These are phyloP conservation scores for Chlamydomonas asymmetrica DNA, from an alignment of 139 green algal species.

Conservation along the genomic window DNA sequence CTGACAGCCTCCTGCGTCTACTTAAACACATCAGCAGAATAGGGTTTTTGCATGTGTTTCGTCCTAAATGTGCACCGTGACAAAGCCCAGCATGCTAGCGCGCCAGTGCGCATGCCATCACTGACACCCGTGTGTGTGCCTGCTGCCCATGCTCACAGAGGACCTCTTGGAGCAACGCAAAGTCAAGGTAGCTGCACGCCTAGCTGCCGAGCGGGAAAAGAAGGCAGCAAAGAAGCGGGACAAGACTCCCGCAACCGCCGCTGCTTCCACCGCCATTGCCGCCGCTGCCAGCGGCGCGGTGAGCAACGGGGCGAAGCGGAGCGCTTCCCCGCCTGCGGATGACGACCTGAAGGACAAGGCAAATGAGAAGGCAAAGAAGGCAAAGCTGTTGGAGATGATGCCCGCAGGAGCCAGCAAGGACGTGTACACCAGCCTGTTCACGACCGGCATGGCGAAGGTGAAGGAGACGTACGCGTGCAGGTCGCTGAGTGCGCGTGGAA, in stretches of 20 bases:
- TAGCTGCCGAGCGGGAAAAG: conserved; percentile 36
- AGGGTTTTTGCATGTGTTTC: background rate
- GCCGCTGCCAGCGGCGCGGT: background rate
- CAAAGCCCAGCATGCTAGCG: background rate
- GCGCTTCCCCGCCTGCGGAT: background rate
- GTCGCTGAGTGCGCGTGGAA: conserved; percentile 17
- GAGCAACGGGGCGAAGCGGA: background rate
- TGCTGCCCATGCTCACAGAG: background rate
- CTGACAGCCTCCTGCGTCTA: no score
- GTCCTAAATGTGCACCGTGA: background rate
- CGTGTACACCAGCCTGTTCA: conserved; percentile 46
- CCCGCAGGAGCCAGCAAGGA: conserved; percentile 33
- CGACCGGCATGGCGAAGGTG: conserved; percentile 16
- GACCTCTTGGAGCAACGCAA: conserved; percentile 48
- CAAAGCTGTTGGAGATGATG: conserved; percentile 33
- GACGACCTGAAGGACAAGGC: background rate
- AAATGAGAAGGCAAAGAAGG: conserved; percentile 16
- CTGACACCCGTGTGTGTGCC: background rate
- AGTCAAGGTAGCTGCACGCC: conserved; percentile 23
- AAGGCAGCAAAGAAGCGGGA: conserved; percentile 35
- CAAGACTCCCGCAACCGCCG: conserved; percentile 13
- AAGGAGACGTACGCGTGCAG: conserved; percentile 56
- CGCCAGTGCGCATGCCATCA: background rate
- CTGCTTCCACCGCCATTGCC: background rate
- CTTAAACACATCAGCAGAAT: background rate